A percentile compares a stretch with the other conserved stretches of the same genome.
Conservation (phyloP, 2,329 filamentous ascomycete genomes). For the Hypoxylon sp. region DNA sequence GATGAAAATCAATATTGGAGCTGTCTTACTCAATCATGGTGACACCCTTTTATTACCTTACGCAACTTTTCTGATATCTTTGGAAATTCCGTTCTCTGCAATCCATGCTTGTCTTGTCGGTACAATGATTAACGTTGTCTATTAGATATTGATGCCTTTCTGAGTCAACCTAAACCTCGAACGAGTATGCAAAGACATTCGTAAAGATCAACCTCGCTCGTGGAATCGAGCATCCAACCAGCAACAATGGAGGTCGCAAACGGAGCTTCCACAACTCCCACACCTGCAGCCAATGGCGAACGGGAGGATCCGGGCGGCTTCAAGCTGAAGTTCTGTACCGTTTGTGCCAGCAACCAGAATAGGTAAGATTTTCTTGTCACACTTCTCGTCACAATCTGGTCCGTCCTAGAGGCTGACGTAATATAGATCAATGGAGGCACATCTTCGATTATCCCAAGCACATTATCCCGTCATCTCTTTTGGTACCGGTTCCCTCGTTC, state of each 20-base stretch:
- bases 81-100: not conserved
- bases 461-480: constrained; percentile 97
- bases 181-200: constrained; percentile 22
- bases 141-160: too few species aligned
- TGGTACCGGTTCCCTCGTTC: constrained; percentile 93
- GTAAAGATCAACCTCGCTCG: constrained; percentile 34
- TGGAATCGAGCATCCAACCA: constrained; percentile 5
- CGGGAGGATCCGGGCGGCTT: constrained; percentile 67
- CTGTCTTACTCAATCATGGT: constrained; percentile 74
- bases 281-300: constrained; percentile 53
- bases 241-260: constrained; percentile 53
- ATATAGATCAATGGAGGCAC: constrained; percentile 94
- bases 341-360: constrained; percentile 99
- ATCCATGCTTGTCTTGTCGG: not conserved
- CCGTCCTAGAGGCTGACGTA: constrained; percentile 24
- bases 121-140: not conserved
- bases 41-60: constrained; percentile 66
- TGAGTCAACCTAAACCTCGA: too few species aligned
- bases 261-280: constrained; percentile 43
- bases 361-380: constrained; percentile 68
- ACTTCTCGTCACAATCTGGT: not conserved
- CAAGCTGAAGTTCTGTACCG: constrained; percentile 96
- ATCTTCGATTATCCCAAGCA: constrained; percentile 86
- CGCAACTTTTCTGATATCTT: constrained; percentile 57
- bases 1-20: constrained; percentile 73